A percentile compares a stretch with the other conserved stretches of the same genome.
Conservation (phyloP, 805 yeast genomes). For the Saturnispora dispora region DNA sequence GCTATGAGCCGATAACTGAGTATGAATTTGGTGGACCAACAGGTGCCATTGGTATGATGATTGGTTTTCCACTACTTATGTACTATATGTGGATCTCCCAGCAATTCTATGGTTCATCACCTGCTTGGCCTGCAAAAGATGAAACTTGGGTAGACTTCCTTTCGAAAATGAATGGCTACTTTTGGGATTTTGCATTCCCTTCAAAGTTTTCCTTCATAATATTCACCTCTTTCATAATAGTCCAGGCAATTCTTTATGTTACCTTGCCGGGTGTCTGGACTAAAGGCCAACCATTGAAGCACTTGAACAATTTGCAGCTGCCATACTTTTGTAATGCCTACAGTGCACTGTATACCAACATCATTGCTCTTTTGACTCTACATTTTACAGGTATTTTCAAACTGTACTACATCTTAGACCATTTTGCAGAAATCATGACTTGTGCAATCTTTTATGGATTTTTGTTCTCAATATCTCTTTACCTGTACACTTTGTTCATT, state of each 20-base stretch:
- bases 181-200: constrained; percentile 50
- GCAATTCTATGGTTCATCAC: constrained; percentile 61
- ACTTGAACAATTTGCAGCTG: constrained; percentile 68
- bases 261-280: constrained; percentile 91
- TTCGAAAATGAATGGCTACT: constrained; percentile 34
- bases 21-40: constrained; percentile 91
- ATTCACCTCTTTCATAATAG: constrained; percentile 58
- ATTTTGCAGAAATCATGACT: constrained; percentile 88
- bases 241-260: constrained; percentile 69
- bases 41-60: constrained; percentile 87
- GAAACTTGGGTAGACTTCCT: constrained; percentile 47
- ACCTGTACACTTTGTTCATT: constrained; percentile 54
- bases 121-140: constrained; percentile 57
- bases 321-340: constrained; percentile 93
- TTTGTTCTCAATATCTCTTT: constrained; percentile 56
- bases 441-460: constrained; percentile 80
- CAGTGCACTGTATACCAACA: constrained; percentile 67
- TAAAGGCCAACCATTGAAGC: constrained; percentile 86
- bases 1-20: constrained; percentile 27
- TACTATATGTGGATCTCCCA: constrained; percentile 95
- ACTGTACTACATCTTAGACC: constrained; percentile 64
- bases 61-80: constrained; percentile 89
- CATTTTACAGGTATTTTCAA: constrained; percentile 72
- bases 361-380: constrained; percentile 46
- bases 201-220: constrained; percentile 53